Base-by-base conservation (phyloP, 257 asterid species). In the Thymus quinquecostatus region DNA sequence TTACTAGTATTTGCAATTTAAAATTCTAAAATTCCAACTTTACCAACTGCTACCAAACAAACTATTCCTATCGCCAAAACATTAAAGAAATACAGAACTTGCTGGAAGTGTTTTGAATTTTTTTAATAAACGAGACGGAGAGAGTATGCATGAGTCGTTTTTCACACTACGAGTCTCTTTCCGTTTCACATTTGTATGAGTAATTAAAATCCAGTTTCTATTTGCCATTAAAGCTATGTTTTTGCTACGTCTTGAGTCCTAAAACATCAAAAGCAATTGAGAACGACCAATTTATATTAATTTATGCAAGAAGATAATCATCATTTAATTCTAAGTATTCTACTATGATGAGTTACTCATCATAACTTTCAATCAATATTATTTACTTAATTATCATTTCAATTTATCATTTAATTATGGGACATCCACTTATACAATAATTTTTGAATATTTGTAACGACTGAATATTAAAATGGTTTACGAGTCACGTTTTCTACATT, bases 11-110 rank as follows among this genome's bases (percentile, higher is more conserved):
- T 63, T 60, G 59, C 59, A 71, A 75, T 71, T 53, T 13, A 53
- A 48, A 68, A 30, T 51, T 60, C 8, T 36, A 27, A 60, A 51
- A 66, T 66, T 72, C 65, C 6, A 43, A 43, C 41, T 60, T 59
- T 70, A 72, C 77, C 78, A 63, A 55, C 62, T 68, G 3, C 73
- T 49, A 66, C 75, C 80, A 66, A 65, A 69, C 77, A 68, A 78
- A 59, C 55, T 60, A 38, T 64, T 58, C 57, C 36, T 53, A 43
- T 66, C 49, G 10, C 71, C 66, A 77, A 60, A 68, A 51, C 54
- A 53, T 62, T 61, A 62, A 21, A 49, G 53, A 44, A 49, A 57
- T 55, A 28, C 38, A 66, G 51, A 67, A 66, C 64, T 75, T 66
- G 41, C 79, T 59, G 33, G 64, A 72, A 61, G 62, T 21, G 21